Evolutionary conservation across 2,329 filamentous ascomycete genomes (phyloP).

Genomic region (Alternaria dauci): DNA sequence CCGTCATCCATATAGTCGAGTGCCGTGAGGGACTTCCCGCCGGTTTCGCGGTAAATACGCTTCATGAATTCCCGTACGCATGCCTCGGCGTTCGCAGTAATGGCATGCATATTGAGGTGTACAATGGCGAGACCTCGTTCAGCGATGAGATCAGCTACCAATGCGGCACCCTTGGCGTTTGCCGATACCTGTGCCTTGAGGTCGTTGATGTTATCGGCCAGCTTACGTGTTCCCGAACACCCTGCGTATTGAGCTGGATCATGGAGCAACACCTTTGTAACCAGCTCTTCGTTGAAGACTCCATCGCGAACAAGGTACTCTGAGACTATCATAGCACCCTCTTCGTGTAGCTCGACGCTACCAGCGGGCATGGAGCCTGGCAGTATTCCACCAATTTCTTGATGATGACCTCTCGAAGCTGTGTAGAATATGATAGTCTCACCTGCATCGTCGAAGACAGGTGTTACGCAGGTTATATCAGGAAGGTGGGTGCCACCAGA

Average conservation of each 20-base stretch:
- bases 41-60: neutral
- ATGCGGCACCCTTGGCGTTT: constrained; percentile 45
- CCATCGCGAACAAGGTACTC: constrained; percentile 49
- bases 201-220: constrained; percentile 48
- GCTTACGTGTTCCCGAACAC: constrained; percentile 42
- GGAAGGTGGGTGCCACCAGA: constrained; percentile 42
- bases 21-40: neutral
- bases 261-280: constrained; percentile 3
- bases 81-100: neutral
- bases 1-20: neutral
- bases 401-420: constrained; percentile 41
- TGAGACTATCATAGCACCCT: constrained; percentile 57
- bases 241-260: constrained; percentile 41
- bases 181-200: constrained; percentile 49
- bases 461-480: constrained; percentile 39
- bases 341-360: constrained; percentile 58
- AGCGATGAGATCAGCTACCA: constrained; percentile 49
- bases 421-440: constrained; percentile 37
- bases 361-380: constrained; percentile 54
- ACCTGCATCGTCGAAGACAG: constrained; percentile 34
- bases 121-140: constrained; percentile 34
- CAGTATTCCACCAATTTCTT: constrained; percentile 42
- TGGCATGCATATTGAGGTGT: neutral
- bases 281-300: neutral
- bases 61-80: neutral